These are phyloP conservation scores for Salvia sclarea DNA, from an alignment of 305 asterid genomes.

Conservation along the genomic window DNA sequence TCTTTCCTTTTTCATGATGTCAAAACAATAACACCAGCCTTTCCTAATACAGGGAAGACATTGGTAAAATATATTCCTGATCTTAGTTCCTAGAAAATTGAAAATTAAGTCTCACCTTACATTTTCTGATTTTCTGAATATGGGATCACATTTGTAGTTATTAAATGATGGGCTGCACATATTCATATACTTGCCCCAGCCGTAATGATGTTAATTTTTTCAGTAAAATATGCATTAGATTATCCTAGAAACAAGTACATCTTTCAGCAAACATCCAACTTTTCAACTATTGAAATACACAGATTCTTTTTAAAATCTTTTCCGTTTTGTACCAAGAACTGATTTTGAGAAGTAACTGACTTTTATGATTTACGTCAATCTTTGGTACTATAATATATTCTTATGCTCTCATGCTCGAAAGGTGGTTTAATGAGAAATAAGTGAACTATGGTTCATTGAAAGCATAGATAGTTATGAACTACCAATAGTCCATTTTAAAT, in stretches of 20 bases:
- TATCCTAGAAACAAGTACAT: neutral
- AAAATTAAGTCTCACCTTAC: neutral
- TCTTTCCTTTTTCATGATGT: neutral
- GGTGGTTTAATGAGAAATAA: neutral
- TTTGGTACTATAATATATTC: neutral
- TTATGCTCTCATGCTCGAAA: neutral
- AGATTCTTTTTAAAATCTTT: no score
- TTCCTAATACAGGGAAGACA: neutral
- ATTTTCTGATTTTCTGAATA: neutral
- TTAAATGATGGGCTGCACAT: neutral
- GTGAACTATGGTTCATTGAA: slow-evolving; percentile 7
- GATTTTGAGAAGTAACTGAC: neutral
- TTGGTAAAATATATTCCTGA: neutral
- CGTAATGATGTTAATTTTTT: neutral
- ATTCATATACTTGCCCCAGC: neutral
- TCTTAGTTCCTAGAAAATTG: neutral
- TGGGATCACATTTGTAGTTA: slow-evolving; percentile 5
- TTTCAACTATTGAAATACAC: no score
- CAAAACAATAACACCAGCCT: neutral
- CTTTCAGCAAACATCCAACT: neutral
- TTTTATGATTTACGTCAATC: neutral
- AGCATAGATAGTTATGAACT: slow-evolving; percentile 8
- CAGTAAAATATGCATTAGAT: neutral
- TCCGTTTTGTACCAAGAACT: neutral
- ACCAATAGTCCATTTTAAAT: slow-evolving; percentile 13